Evolutionary conservation across 2,329 filamentous ascomycete genomes (phyloP).

Genomic region (Mariannaea sp.): DNA sequence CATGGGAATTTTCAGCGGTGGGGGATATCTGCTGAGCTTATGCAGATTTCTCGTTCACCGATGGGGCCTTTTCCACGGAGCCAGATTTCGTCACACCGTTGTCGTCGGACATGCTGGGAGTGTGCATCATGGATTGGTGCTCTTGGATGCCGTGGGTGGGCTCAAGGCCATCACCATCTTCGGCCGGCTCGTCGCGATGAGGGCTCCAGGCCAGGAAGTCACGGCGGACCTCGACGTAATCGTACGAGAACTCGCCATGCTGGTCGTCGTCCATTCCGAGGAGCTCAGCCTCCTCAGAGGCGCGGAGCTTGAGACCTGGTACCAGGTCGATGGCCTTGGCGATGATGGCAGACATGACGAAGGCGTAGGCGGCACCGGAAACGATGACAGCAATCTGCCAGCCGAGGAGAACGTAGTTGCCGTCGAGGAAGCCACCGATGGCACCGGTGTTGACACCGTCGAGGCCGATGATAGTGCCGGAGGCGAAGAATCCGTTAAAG

Average conservation of each 20-base stretch:
- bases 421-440: conserved; percentile 74
- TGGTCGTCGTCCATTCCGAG: conserved; percentile 90
- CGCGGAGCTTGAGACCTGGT: conserved; percentile 78
- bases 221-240: conserved; percentile 86
- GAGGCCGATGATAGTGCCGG: conserved; percentile 72
- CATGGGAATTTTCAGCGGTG: background rate
- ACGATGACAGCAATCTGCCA: conserved; percentile 79
- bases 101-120: conserved; percentile 38
- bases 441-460: conserved; percentile 75
- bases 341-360: conserved; percentile 73
- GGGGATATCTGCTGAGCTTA: background rate
- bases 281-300: conserved; percentile 80
- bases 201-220: conserved; percentile 90
- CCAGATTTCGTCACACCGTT: conserved; percentile 30
- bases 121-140: conserved; percentile 55
- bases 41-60: conserved; percentile 22
- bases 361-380: conserved; percentile 69
- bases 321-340: conserved; percentile 76
- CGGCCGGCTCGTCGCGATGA: conserved; percentile 67
- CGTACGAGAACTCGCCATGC: conserved; percentile 87
- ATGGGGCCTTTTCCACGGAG: conserved; percentile 26
- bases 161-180: conserved; percentile 59
- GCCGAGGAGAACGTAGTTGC: conserved; percentile 75
- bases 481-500: conserved; percentile 75
- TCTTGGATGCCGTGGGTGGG: conserved; percentile 75